These are phyloP conservation scores for Sugiyamaella neomexicana DNA, from an alignment of 1,139 yeast species.

Conservation along the genomic window DNA sequence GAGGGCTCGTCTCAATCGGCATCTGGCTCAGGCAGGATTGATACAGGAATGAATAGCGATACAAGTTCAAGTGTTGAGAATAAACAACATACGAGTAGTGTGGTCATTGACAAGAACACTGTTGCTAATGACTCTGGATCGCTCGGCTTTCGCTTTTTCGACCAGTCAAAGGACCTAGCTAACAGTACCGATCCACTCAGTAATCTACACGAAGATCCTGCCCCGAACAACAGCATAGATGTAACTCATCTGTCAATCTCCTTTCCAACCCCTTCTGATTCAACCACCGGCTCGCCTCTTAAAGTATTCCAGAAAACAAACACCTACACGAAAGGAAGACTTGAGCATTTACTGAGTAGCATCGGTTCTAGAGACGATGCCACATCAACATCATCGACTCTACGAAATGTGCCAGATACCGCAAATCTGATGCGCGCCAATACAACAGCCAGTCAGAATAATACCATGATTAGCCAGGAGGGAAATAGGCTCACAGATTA, in stretches of 20 bases:
- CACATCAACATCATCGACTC: constrained; percentile 11
- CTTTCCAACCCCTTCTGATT: constrained; percentile 4
- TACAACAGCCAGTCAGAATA: not conserved
- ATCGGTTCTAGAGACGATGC: constrained; percentile 21
- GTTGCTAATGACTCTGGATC: constrained; percentile 10
- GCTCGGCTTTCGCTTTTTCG: constrained; percentile 8
- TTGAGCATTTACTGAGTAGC: constrained; percentile 31
- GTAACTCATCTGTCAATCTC: not conserved
- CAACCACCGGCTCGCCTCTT: constrained; percentile 26
- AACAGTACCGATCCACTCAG: too few species aligned
- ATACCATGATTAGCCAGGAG: constrained; percentile 5
- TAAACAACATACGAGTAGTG: not conserved
- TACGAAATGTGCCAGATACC: constrained; percentile 8
- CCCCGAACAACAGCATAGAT: not conserved
- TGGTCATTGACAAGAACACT: not conserved
- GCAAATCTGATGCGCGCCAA: constrained; percentile 1
- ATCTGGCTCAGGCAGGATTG: not conserved
- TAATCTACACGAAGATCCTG: not conserved
- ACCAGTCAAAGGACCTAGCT: not conserved
- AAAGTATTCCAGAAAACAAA: constrained; percentile 33
- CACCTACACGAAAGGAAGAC: constrained; percentile 33
- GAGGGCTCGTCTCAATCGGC: not conserved
- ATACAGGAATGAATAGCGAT: not conserved
- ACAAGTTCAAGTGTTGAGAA: not conserved
- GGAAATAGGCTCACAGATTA: constrained; percentile 20